Conservation (phyloP, 75 land plant genomes). For the Selaginella tamariscina region DNA sequence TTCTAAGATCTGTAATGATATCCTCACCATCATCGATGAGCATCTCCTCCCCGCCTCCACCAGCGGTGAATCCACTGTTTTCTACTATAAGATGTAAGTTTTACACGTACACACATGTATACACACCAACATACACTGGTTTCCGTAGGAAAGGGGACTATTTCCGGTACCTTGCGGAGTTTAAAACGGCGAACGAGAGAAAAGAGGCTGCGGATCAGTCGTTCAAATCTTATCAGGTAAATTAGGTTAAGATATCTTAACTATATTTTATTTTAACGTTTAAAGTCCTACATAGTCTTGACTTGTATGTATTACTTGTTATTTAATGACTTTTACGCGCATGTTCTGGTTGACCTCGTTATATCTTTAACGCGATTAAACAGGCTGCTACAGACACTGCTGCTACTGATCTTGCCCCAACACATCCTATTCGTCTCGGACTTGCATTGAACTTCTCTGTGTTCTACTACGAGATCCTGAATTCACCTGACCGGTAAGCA, state of each 20-base stretch:
- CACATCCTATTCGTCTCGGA: conserved; percentile 71
- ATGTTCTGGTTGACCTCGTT: too few species aligned
- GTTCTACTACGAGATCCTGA: conserved; percentile 65
- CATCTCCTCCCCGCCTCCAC: conserved; percentile 51
- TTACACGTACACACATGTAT: not conserved
- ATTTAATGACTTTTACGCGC: too few species aligned
- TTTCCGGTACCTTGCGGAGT: conserved; percentile 51
- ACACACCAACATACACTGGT: too few species aligned
- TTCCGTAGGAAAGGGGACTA: conserved; percentile 52
- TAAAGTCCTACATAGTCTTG: too few species aligned
- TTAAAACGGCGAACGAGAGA: conserved; percentile 45
- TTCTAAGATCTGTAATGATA: conserved; percentile 38
- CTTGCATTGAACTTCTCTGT: conserved; percentile 80
- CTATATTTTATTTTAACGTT: too few species aligned
- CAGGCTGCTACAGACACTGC: conserved; percentile 54
- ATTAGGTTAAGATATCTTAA: too few species aligned
- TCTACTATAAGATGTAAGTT: conserved; percentile 61
- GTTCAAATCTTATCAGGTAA: conserved; percentile 47
- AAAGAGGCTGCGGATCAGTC: conserved; percentile 53
- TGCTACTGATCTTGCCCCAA: conserved; percentile 50
- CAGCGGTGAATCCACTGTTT: conserved; percentile 51
- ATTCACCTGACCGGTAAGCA: conserved; percentile 53
- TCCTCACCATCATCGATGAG: conserved; percentile 47
- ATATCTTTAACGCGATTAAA: too few species aligned
- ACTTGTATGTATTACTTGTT: too few species aligned